Percentiles rank a stretch among this genome's conserved stretches.
Evolutionary conservation across 768 basidiomycete species (phyloP).

Genomic region (Mycena chlorophos): DNA sequence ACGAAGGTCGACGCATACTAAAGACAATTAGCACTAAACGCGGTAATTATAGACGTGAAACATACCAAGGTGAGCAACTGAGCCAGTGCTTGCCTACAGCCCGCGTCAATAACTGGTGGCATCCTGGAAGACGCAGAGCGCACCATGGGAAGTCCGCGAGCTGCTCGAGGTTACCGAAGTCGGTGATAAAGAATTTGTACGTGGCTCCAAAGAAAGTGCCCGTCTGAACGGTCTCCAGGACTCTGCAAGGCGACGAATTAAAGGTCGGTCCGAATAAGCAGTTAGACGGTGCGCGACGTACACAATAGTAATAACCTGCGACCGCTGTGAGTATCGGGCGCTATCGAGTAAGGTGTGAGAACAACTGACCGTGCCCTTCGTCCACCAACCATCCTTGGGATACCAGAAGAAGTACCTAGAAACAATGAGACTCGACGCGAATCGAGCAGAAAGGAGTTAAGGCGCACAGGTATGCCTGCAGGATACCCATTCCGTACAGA

Average conservation of each 20-base stretch:
- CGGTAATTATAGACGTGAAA: neutral
- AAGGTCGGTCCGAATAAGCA: neutral
- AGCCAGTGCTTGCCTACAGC: neutral
- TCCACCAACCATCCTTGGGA: neutral
- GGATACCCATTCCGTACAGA: too few species aligned
- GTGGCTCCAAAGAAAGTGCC: neutral
- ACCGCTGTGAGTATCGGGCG: neutral
- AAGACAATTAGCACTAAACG: neutral
- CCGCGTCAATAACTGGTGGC: neutral
- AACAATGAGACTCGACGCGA: too few species aligned
- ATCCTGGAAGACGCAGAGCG: neutral
- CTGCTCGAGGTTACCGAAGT: neutral
- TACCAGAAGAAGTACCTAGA: slow-evolving; percentile 3
- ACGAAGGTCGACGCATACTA: slow-evolving; percentile 6
- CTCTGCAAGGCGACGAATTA: neutral
- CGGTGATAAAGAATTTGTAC: slow-evolving; percentile 1
- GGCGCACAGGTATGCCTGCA: too few species aligned
- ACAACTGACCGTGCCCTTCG: neutral
- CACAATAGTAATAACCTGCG: neutral
- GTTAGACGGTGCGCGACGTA: neutral
- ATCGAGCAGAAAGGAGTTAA: too few species aligned
- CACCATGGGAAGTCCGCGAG: neutral
- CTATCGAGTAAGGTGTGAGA: neutral
- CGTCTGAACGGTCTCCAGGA: slow-evolving; percentile 5
- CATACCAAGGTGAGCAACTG: neutral